These are phyloP conservation scores for Megacollybia marginata DNA, from an alignment of 768 basidiomycete species.

Conservation along the genomic window DNA sequence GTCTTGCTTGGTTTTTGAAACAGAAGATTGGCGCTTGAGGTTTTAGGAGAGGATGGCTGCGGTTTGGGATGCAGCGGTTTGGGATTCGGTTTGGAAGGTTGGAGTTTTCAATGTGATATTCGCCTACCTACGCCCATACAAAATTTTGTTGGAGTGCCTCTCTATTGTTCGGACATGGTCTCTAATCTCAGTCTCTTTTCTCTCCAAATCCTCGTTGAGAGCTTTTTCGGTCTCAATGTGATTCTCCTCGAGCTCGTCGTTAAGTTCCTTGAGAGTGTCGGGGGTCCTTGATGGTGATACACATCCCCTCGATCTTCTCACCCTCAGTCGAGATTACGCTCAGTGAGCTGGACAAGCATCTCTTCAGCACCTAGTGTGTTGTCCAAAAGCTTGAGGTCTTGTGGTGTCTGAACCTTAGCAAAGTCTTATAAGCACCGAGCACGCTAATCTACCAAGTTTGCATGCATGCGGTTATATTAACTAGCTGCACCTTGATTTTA, in stretches of 20 bases:
- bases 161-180: constrained; percentile 62
- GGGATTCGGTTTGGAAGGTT: constrained; percentile 76
- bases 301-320: constrained; percentile 97
- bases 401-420: constrained; percentile 90
- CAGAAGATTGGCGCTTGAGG: constrained; percentile 87
- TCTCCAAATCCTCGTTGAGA: no score
- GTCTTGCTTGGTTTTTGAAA: constrained; percentile 84
- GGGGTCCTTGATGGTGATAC: constrained; percentile 91
- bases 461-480: no score
- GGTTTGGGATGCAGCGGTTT: constrained; percentile 80
- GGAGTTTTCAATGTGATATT: constrained; percentile 83
- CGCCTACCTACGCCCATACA: constrained; percentile 84
- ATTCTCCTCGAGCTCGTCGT: no score
- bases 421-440: no score
- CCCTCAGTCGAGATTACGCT: constrained; percentile 92
- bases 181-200: constrained; percentile 52
- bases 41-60: constrained; percentile 96
- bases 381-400: constrained; percentile 88
- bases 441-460: no score
- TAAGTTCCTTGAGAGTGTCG: no score
- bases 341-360: constrained; percentile 91
- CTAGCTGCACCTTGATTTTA: no score
- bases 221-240: no score
- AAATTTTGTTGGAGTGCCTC: constrained; percentile 71
- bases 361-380: constrained; percentile 95